phyloP scores from a whole-genome alignment of 164 flowering plant species.

The Liquidambar formosana region DNA sequence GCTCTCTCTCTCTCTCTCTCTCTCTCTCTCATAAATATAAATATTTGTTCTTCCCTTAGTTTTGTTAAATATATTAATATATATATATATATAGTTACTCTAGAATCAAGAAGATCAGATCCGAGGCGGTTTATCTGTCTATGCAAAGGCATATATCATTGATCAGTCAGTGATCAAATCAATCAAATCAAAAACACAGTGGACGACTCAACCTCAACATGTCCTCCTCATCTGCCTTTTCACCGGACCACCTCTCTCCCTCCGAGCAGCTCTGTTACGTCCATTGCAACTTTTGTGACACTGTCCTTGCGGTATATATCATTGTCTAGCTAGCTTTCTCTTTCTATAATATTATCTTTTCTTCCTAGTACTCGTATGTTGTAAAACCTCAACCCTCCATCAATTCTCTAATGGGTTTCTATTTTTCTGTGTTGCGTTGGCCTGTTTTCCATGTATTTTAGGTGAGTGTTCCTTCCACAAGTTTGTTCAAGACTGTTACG shows the following conservation, averaged over 20 bases:
- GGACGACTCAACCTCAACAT: conserved; percentile 21
- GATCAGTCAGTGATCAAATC: conserved; percentile 38
- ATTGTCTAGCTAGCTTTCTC: background rate
- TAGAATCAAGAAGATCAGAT: conserved; percentile 28
- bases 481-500: conserved; percentile 90
- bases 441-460: no score
- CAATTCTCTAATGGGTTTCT: no score
- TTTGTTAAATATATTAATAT: no score
- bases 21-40: background rate
- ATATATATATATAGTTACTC: conserved; percentile 11
- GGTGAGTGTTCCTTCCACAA: conserved; percentile 93
- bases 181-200: conserved; percentile 17
- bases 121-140: conserved; percentile 23
- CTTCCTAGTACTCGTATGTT: no score
- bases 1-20: conserved; percentile 9
- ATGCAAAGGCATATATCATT: conserved; percentile 7
- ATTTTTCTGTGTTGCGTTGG: no score
- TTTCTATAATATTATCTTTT: conserved; percentile 4
- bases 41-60: background rate
- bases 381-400: no score
- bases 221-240: conserved; percentile 72
- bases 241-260: conserved; percentile 76
- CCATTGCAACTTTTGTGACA: conserved; percentile 84
- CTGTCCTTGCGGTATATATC: conserved; percentile 72
- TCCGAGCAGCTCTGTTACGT: conserved; percentile 92